Base-by-base conservation (phyloP, 331 rosid species). In the Saraca asoca region DNA sequence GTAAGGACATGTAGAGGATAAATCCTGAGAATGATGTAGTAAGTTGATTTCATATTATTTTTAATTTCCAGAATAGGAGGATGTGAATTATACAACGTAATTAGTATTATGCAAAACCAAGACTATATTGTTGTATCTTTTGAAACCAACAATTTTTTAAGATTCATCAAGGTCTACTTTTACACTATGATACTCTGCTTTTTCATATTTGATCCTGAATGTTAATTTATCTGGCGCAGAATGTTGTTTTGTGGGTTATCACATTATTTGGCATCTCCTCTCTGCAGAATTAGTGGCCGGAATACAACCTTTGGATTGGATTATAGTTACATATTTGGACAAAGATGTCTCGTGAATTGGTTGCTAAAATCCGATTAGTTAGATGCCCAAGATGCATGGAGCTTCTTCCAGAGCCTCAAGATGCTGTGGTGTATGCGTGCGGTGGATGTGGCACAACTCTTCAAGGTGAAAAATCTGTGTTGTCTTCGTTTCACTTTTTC, bases 391-490 rank as follows among this genome's bases (percentile, higher is more conserved):
- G 84, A 71, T 94, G 99, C 64, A 42, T 53, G 13, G n/a, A 1
- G 33, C 70, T 90, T 80, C 97, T 90, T 58, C 77, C 72, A 29
- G 99, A 94, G 80, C 64, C 73, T 79, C 69, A 87, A 14, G 77
- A 75, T 41, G 59, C 64, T 75, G 72, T 64, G 64, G 73, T 94
- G 14, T 94, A 90, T 81, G 69, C 35, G 83, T 94, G 99, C 34
- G 99, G 99, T 55, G 92, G 87, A 83, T 94, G 99, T 58, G 80
- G 77, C 41, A 62, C 90, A 43, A 60, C 67, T 44, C 99, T 94
- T 60, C 71, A 73, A 88, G 99, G 99, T 94, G 80, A 80, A 35
- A 31, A 20, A 2, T 64, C 56, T 72, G n/a, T 35, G 19, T 49
- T 69, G n/a, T 31, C 12, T 59, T 12, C 14, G 15, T 51, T 34